Evolutionary conservation across 768 basidiomycete genomes (phyloP).

Genomic region (Infundibulicybe gibba): DNA sequence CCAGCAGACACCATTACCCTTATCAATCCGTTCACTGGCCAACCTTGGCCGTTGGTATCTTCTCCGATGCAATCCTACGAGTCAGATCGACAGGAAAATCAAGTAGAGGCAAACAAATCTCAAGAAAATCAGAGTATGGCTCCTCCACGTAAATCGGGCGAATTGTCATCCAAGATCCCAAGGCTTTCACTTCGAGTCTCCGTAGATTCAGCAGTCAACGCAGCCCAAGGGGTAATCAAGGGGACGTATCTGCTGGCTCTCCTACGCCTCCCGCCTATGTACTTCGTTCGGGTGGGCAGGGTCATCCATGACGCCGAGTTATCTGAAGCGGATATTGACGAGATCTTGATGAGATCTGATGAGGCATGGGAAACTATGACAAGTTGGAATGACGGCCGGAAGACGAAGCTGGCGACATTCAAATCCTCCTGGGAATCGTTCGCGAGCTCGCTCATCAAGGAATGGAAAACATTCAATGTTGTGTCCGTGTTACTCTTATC

Average conservation of each 20-base stretch:
- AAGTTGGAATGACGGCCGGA: neutral
- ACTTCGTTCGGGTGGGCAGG: neutral
- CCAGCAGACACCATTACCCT: too few species aligned
- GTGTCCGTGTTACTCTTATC: slow-evolving; percentile 60
- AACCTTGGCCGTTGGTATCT: too few species aligned
- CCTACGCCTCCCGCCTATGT: neutral
- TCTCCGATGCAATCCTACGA: too few species aligned
- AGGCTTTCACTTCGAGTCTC: too few species aligned
- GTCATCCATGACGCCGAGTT: neutral
- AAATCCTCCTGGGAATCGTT: slow-evolving; percentile 67
- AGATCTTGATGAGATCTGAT: neutral
- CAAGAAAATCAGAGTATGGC: too few species aligned
- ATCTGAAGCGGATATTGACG: neutral
- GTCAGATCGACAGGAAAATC: too few species aligned
- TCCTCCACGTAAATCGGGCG: too few species aligned
- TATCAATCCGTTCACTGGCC: too few species aligned
- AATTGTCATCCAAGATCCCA: too few species aligned
- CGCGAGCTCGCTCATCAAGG: slow-evolving; percentile 61
- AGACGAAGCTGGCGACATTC: neutral
- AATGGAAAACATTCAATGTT: slow-evolving; percentile 76
- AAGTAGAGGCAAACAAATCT: too few species aligned
- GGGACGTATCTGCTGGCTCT: neutral
- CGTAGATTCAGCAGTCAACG: too few species aligned
- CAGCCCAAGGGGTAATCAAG: too few species aligned
- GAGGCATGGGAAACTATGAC: neutral